phyloP scores from a whole-genome alignment of 2,329 filamentous ascomycete genomes.

The Zasmidium citrigriseum region DNA sequence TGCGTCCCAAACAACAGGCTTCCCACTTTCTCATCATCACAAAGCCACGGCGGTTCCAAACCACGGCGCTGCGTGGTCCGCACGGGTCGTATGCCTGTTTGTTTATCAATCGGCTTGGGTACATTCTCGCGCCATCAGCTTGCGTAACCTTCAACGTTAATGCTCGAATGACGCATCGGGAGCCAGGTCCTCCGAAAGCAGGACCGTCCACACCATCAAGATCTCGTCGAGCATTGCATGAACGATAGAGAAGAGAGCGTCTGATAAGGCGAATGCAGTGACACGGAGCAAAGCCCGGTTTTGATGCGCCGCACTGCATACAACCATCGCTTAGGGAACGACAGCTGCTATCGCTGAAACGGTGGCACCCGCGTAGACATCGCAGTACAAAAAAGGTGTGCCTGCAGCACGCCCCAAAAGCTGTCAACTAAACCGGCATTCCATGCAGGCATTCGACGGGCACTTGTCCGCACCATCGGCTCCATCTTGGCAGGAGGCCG shows the following conservation, averaged over 20 bases:
- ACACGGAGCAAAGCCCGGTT: not conserved
- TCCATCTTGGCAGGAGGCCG: conserved; percentile 10
- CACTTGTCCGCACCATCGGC: conserved; percentile 5
- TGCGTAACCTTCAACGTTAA: conserved; percentile 3
- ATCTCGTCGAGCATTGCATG: not conserved
- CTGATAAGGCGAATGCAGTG: not conserved
- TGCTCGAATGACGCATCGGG: not conserved
- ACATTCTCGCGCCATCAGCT: conserved; percentile 5
- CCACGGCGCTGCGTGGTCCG: conserved; percentile 3
- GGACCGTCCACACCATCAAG: not conserved
- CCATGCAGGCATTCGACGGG: conserved; percentile 6
- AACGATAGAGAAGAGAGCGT: not conserved
- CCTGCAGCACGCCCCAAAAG: not conserved
- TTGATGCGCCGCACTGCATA: not conserved
- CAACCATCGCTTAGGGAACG: too few relatives aligned
- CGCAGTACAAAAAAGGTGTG: not conserved
- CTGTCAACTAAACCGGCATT: conserved; percentile 8
- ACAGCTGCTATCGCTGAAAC: conserved; percentile 12
- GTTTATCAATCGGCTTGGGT: not conserved
- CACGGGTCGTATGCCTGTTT: conserved; percentile 1
- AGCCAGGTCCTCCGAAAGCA: not conserved
- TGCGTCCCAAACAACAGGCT: not conserved
- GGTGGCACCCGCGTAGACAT: conserved; percentile 2
- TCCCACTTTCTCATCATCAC: not conserved
- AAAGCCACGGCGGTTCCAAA: not conserved